phyloP scores from a whole-genome alignment of 495 filamentous ascomycete species.

The Terfezia claveryi region DNA sequence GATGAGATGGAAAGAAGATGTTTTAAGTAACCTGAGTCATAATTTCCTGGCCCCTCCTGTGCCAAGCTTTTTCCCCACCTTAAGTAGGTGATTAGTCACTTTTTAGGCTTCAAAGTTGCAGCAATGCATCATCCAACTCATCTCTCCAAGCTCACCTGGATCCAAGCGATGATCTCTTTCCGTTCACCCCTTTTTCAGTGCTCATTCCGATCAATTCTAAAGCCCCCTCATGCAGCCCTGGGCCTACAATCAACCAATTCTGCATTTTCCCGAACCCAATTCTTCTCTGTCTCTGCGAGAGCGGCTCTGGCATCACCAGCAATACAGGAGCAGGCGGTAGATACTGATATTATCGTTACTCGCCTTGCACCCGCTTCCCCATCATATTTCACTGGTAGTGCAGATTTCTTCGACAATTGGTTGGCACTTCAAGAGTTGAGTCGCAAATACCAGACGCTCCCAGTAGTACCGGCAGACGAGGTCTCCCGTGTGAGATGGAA shows the following conservation, averaged over 20 bases:
- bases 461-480: slow-evolving; percentile 36
- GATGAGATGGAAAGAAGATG: too few relatives aligned
- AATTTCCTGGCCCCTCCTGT: background rate
- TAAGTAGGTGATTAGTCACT: slow-evolving; percentile 13
- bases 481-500: slow-evolving; percentile 70
- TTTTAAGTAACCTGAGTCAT: too few relatives aligned
- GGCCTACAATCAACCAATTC: background rate
- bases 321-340: too few relatives aligned
- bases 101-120: background rate
- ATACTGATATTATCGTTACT: slow-evolving; percentile 17
- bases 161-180: background rate
- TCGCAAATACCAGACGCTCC: slow-evolving; percentile 47
- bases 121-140: too few relatives aligned
- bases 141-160: background rate
- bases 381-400: slow-evolving; percentile 78
- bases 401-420: slow-evolving; percentile 66
- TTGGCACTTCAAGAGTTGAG: slow-evolving; percentile 48
- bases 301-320: too few relatives aligned
- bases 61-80: background rate
- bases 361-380: slow-evolving; percentile 66
- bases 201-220: background rate
- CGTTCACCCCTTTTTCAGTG: background rate
- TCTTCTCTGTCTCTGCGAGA: too few relatives aligned
- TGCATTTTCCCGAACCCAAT: background rate
- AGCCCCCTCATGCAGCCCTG: background rate